Percentiles rank a stretch among this genome's conserved stretches.
Evolutionary conservation across 2,329 filamentous ascomycete species (phyloP).

Genomic region (Ceratocystis lukuohia): DNA sequence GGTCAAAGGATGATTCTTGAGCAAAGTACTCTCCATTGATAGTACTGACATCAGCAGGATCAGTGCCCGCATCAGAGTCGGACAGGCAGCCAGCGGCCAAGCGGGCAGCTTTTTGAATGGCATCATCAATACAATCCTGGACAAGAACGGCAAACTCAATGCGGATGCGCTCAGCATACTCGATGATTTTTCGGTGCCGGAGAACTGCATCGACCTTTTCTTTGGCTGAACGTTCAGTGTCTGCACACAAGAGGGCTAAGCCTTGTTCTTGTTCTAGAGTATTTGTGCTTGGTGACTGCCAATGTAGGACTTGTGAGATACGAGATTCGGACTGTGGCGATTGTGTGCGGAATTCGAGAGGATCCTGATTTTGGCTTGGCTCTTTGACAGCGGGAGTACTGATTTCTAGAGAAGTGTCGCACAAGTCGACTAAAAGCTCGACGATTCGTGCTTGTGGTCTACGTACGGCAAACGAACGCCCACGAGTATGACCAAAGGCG

Average conservation of each 20-base stretch:
- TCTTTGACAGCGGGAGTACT: constrained; percentile 91
- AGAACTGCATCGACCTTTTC: constrained; percentile 88
- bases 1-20: constrained; percentile 36
- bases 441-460: constrained; percentile 86
- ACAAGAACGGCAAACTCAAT: constrained; percentile 87
- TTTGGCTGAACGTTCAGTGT: constrained; percentile 73
- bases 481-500: constrained; percentile 65
- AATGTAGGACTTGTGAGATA: constrained; percentile 86
- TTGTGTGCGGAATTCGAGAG: constrained; percentile 75
- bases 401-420: constrained; percentile 89
- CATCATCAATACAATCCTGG: constrained; percentile 88
- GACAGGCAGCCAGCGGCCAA: constrained; percentile 76
- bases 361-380: constrained; percentile 35
- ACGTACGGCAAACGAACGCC: constrained; percentile 79
- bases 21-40: constrained; percentile 43
- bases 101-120: constrained; percentile 74
- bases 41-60: constrained; percentile 22
- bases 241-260: constrained; percentile 70
- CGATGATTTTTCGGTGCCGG: constrained; percentile 80
- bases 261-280: constrained; percentile 90
- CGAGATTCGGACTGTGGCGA: constrained; percentile 93
- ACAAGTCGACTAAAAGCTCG: constrained; percentile 84
- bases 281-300: constrained; percentile 87
- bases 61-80: constrained; percentile 51
- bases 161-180: constrained; percentile 90